Evolutionary conservation across 1,284 basidiomycete genomes (phyloP), one percentile per base, ranked within the genome.

Genomic region (Fomitiporia mediterranea): DNA sequence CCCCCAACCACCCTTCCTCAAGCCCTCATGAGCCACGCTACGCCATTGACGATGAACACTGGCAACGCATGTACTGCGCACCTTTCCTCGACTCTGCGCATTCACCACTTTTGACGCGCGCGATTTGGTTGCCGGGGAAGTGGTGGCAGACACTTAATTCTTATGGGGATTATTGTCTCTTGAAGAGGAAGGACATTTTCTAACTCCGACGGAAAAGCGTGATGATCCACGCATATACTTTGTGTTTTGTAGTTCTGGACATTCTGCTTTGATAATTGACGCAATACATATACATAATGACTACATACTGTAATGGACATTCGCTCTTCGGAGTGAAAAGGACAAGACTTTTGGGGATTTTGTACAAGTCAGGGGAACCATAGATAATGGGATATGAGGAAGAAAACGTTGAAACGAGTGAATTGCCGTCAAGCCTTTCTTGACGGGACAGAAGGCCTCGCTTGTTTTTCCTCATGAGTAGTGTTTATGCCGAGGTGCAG

Each of bases 11-110:
- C 61, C 80, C 82, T 2, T 61, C 67, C 11, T 67, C 71, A 19
- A 83, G 84, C 13, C 51, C 64, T 2, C 72, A 81, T 53, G 92
- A 96, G 66, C 92, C 90, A n/a, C 84, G 91, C 46, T 94, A 90
- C 69, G 78, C 80, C 19, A 61, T 74, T 19, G 80, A 90, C 64
- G 68, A 72, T 30, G 69, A 74, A 23, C 80, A 71, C 4, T 98
- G 92, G 91, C 85, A 92, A 56, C 81, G 82, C 30, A 83, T 90
- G 21, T 70, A 70, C 56, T 97, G 94, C 72, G 71, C 74, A 27
- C 81, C 84, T 4, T 95, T 95, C 77, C 76, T 98, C 56, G 93
- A 97, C 68, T 79, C 83, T 2, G 73, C 76, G n/a, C 78, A 84
- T 64, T 93, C 91, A 2, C 75, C 80, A 44, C 68, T 83, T 60